Percentiles rank a stretch among this genome's conserved stretches.
Evolutionary conservation across 768 basidiomycete genomes (phyloP).

Genomic region (Mycena galopus): DNA sequence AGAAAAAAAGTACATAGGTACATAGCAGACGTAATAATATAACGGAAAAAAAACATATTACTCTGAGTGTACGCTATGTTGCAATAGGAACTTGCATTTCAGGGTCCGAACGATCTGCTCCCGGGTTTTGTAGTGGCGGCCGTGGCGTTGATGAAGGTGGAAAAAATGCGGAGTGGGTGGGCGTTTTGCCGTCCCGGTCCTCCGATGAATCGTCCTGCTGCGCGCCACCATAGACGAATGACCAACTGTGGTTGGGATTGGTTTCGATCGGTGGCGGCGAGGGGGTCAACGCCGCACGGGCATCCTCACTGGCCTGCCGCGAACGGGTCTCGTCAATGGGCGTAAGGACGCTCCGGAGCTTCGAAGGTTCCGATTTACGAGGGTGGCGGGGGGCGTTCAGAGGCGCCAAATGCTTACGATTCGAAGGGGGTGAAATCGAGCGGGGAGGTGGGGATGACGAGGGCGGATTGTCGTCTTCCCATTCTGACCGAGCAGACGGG

Average conservation of each 20-base stretch:
- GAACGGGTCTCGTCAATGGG: slow-evolving; percentile 74
- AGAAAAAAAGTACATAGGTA: slow-evolving; percentile 31
- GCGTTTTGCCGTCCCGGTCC: slow-evolving; percentile 58
- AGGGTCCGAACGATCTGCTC: slow-evolving; percentile 40
- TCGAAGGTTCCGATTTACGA: slow-evolving; percentile 70
- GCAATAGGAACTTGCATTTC: slow-evolving; percentile 41
- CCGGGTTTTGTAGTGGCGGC: slow-evolving; percentile 42
- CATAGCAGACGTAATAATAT: slow-evolving; percentile 35
- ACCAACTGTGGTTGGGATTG: slow-evolving; percentile 38
- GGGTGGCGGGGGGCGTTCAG: slow-evolving; percentile 44
- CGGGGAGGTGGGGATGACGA: slow-evolving; percentile 58
- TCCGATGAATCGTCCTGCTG: slow-evolving; percentile 32
- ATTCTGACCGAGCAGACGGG: slow-evolving; percentile 66
- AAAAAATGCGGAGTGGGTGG: slow-evolving; percentile 55
- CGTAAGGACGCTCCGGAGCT: slow-evolving; percentile 79
- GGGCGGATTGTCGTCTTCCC: slow-evolving; percentile 63
- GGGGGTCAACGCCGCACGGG: slow-evolving; percentile 35
- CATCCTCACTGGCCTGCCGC: slow-evolving; percentile 45
- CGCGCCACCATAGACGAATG: slow-evolving; percentile 39
- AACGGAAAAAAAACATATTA: slow-evolving; percentile 9
- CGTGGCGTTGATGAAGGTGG: slow-evolving; percentile 37
- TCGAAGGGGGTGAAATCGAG: slow-evolving; percentile 64
- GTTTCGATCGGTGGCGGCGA: slow-evolving; percentile 42
- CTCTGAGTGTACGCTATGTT: slow-evolving; percentile 29
- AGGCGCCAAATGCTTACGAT: slow-evolving; percentile 68